Conservation (phyloP, 2,329 filamentous ascomycete genomes). For the Waltergamsia citrina region DNA sequence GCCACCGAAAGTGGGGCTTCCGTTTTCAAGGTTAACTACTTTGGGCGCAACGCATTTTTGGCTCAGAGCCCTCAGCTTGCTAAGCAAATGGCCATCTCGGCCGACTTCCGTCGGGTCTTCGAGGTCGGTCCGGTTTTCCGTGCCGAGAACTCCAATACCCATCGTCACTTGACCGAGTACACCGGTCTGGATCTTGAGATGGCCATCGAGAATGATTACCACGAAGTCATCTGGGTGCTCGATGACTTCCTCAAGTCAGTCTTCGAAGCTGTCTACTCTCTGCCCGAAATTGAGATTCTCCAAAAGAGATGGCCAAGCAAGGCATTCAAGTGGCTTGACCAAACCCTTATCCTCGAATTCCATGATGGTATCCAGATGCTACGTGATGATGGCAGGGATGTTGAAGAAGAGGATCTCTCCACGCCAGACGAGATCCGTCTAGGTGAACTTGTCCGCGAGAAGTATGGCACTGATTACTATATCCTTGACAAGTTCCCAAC, state of each 20-base stretch:
- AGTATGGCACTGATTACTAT: conserved; percentile 85
- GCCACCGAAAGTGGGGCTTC: conserved; percentile 87
- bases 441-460: conserved; percentile 75
- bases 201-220: conserved; percentile 81
- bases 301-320: conserved; percentile 80
- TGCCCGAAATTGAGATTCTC: conserved; percentile 65
- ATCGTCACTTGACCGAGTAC: conserved; percentile 89
- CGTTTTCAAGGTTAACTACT: conserved; percentile 89
- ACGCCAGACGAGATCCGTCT: conserved; percentile 83
- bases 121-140: conserved; percentile 69
- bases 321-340: conserved; percentile 77
- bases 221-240: conserved; percentile 70
- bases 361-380: conserved; percentile 71
- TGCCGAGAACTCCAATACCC: conserved; percentile 92
- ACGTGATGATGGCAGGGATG: conserved; percentile 71
- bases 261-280: conserved; percentile 28
- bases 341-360: conserved; percentile 77
- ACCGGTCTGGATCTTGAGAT: conserved; percentile 91
- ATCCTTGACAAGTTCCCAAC: conserved; percentile 88
- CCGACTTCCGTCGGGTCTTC: conserved; percentile 83
- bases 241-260: conserved; percentile 77
- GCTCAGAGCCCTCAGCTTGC: conserved; percentile 87
- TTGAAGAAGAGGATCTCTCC: conserved; percentile 65
- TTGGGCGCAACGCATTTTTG: conserved; percentile 76
- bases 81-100: conserved; percentile 87